Evolutionary conservation across 2,329 filamentous ascomycete genomes (phyloP), one percentile per base, ranked within the genome.

Genomic region (Setomelanomma holmii): DNA sequence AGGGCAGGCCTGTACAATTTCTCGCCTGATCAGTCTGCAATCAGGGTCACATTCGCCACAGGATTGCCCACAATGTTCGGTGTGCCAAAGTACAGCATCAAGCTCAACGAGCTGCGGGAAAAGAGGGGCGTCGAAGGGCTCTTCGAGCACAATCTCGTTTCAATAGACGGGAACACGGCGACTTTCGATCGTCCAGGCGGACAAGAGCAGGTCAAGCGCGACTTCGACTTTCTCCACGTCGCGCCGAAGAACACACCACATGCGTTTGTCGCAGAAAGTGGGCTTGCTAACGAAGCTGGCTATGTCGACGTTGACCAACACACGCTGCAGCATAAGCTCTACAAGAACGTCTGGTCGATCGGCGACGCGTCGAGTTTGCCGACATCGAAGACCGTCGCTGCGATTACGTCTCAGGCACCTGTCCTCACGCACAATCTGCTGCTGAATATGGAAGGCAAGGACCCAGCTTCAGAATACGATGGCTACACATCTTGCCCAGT

Each of bases 401-500:
- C 74, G 1, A 72, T 76, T 33, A 76, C 74, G 0, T 58, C 73
- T 0, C 67, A 76, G 53, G 61, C 73, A 6, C 74, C 74, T 0
- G 63, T 76, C 0, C 50, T 76, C 5, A 71, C 75, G 1, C 56
- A 49, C 11, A 76, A 76, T 59, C n/a, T 76, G 23, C 48, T 76
- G 20, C 59, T 48, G 4, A 47, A 57, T 6, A 55, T 71, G 23
- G 58, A 71, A 16, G 64, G 66, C 41, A 69, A 71, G 41, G 55
- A 65, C 14, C 51, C 57, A 1, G 46, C 59, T 3, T 58, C 66
- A 0, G 41, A 30, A 2, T 76, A 76, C 16, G 71, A 76, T 42
- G 74, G 74, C 1, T 76, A 76, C 51, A 76, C 74, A 1, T 76
- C 74, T 3, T 76, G 74, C 47, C 74, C 74, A 5, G 60, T 74